A percentile compares a stretch with the other conserved stretches of the same genome.
phyloP scores from a whole-genome alignment of 768 basidiomycete genomes.

The Mycena polygramma region DNA sequence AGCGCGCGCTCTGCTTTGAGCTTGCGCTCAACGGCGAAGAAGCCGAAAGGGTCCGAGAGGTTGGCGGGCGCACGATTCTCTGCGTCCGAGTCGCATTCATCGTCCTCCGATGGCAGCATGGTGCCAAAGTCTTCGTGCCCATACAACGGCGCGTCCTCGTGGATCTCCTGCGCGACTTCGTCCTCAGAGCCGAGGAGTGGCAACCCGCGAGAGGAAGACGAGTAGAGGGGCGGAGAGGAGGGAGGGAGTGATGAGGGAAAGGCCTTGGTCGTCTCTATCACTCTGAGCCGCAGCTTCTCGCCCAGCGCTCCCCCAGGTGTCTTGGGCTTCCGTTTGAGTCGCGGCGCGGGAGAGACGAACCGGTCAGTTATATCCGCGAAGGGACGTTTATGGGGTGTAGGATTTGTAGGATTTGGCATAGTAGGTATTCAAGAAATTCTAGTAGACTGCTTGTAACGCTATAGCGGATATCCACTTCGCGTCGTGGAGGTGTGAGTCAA shows the following conservation, averaged over 20 bases:
- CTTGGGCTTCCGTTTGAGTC: constrained; percentile 30
- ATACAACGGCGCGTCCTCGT: constrained; percentile 1
- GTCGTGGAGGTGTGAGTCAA: constrained; percentile 7
- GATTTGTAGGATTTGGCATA: constrained; percentile 20
- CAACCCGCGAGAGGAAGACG: constrained; percentile 21
- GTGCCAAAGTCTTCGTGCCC: constrained; percentile 23
- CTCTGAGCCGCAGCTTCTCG: constrained; percentile 30
- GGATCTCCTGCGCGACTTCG: constrained; percentile 20
- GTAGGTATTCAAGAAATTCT: constrained; percentile 32
- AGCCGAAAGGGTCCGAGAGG: constrained; percentile 68
- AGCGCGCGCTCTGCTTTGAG: constrained; percentile 57
- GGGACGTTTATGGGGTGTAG: constrained; percentile 23
- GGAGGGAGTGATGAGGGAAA: constrained; percentile 38
- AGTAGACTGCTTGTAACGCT: background rate
- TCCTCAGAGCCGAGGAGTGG: constrained; percentile 24
- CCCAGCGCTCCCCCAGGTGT: constrained; percentile 31
- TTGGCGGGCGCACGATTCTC: constrained; percentile 36
- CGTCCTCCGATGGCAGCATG: constrained; percentile 17
- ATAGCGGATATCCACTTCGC: background rate
- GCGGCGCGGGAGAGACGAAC: constrained; percentile 8
- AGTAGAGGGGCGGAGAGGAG: constrained; percentile 32
- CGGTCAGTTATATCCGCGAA: constrained; percentile 29
- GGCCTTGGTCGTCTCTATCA: background rate
- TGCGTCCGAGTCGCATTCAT: constrained; percentile 35
- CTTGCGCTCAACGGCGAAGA: constrained; percentile 66